Percentiles rank a stretch among this genome's conserved stretches.
Evolutionary conservation across 2,329 filamentous ascomycete genomes (phyloP).

Genomic region (Fusarium devonianum): DNA sequence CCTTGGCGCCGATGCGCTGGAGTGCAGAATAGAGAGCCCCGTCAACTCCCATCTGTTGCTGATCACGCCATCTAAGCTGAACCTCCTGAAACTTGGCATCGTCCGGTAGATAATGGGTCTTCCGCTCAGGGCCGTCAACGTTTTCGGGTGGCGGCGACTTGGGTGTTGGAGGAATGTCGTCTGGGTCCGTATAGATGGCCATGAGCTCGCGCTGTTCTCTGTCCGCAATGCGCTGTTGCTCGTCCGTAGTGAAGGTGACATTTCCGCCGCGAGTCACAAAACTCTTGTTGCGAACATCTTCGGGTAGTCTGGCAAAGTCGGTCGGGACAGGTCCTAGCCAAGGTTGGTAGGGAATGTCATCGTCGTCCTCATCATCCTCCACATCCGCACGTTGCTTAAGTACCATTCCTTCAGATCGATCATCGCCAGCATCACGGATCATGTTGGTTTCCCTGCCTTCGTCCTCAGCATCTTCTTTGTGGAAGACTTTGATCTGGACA

Average conservation of each 20-base stretch:
- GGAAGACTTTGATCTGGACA: conserved; percentile 72
- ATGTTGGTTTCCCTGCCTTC: conserved; percentile 71
- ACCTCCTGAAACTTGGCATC: conserved; percentile 57
- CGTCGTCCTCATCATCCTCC: conserved; percentile 65
- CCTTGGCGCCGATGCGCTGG: conserved; percentile 51
- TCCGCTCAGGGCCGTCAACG: conserved; percentile 35
- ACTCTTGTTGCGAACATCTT: conserved; percentile 55
- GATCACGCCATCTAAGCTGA: conserved; percentile 58
- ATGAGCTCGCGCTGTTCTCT: conserved; percentile 68
- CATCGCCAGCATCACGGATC: conserved; percentile 75
- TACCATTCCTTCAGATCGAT: conserved; percentile 76
- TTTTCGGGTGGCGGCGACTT: conserved; percentile 58
- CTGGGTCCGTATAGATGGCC: conserved; percentile 62
- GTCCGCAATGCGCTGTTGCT: conserved; percentile 63
- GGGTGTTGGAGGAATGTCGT: conserved; percentile 64
- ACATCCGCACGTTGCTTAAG: conserved; percentile 61
- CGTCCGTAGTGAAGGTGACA: conserved; percentile 59
- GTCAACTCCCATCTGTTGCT: conserved; percentile 53
- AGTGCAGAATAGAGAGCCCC: conserved; percentile 53
- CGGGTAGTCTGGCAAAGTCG: conserved; percentile 57
- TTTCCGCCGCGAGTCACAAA: conserved; percentile 63
- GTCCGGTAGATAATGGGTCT: conserved; percentile 48
- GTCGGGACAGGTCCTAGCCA: conserved; percentile 58
- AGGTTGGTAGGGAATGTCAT: conserved; percentile 60
- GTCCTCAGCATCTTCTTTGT: conserved; percentile 75